A percentile compares a stretch with the other conserved stretches of the same genome.
Conservation (phyloP, 1,284 basidiomycete species). For the Tylopilus orsonianus region DNA sequence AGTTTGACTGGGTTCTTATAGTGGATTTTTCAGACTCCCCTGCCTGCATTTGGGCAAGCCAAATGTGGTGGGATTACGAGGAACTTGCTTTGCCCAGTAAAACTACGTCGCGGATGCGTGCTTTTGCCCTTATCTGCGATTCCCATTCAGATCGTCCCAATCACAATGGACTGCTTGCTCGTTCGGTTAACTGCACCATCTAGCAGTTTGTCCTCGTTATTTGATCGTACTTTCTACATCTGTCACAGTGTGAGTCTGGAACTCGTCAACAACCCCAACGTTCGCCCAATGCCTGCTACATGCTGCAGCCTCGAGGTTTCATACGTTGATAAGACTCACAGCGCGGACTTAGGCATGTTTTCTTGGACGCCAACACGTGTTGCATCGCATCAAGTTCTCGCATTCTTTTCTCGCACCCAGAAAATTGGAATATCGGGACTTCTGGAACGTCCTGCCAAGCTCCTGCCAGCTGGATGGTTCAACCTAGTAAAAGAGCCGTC, state of each 20-base stretch:
- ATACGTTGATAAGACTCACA: conserved; percentile 6
- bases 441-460: background rate
- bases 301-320: conserved; percentile 19
- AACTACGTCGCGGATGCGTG: background rate
- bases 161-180: too few relatives aligned
- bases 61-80: conserved; percentile 13
- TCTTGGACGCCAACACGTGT: conserved; percentile 1
- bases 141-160: background rate
- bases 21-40: conserved; percentile 36
- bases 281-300: conserved; percentile 1
- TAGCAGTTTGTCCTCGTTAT: background rate
- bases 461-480: background rate
- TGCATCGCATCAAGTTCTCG: background rate
- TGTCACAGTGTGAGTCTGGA: background rate
- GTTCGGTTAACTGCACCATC: background rate
- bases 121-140: conserved; percentile 18
- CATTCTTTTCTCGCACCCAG: background rate
- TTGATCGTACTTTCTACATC: background rate
- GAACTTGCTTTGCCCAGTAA: conserved; percentile 1
- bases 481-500: background rate
- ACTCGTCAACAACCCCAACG: background rate
- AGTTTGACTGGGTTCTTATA: conserved; percentile 34
- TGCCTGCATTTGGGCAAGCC: conserved; percentile 26
- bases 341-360: conserved; percentile 3
- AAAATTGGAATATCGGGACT: background rate